These are phyloP conservation scores for Coccomyxa sp. DNA, from an alignment of 139 green algal species.

Conservation along the genomic window DNA sequence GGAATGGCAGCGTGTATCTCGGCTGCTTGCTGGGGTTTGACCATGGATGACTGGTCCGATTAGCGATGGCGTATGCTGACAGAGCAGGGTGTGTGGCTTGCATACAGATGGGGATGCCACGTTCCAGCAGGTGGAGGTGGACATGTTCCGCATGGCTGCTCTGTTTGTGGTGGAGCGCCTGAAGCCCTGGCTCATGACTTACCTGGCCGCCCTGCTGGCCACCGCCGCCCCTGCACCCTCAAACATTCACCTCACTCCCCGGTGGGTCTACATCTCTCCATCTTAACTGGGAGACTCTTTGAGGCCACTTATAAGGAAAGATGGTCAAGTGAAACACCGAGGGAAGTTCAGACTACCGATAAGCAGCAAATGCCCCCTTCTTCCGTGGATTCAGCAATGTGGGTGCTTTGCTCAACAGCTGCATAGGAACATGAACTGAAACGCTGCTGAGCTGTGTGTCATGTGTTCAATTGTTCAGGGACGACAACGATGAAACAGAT, in stretches of 20 bases:
- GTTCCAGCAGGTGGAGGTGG: slow-evolving; percentile 49
- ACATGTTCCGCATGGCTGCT: slow-evolving; percentile 60
- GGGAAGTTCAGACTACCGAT: too few relatives aligned
- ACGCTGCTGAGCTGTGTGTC: too few relatives aligned
- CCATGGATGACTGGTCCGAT: too few relatives aligned
- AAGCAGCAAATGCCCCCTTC: neutral
- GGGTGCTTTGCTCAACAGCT: too few relatives aligned
- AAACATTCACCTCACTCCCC: neutral
- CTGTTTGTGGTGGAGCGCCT: slow-evolving; percentile 54
- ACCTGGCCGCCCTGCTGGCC: slow-evolving; percentile 22
- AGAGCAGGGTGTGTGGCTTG: neutral
- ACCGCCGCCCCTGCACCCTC: neutral
- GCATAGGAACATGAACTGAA: too few relatives aligned
- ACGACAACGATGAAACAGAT: neutral
- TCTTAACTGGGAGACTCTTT: neutral
- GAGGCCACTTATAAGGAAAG: too few relatives aligned
- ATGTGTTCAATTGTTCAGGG: neutral
- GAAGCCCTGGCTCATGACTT: slow-evolving; percentile 20
- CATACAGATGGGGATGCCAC: slow-evolving; percentile 19
- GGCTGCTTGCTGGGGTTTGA: too few relatives aligned
- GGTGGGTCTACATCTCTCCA: neutral
- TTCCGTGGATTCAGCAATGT: too few relatives aligned
- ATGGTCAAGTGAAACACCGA: too few relatives aligned
- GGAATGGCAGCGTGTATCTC: too few relatives aligned
- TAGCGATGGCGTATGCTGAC: too few relatives aligned